phyloP scores from a whole-genome alignment of 2,329 filamentous ascomycete species.

The Xylariaceae sp. region DNA sequence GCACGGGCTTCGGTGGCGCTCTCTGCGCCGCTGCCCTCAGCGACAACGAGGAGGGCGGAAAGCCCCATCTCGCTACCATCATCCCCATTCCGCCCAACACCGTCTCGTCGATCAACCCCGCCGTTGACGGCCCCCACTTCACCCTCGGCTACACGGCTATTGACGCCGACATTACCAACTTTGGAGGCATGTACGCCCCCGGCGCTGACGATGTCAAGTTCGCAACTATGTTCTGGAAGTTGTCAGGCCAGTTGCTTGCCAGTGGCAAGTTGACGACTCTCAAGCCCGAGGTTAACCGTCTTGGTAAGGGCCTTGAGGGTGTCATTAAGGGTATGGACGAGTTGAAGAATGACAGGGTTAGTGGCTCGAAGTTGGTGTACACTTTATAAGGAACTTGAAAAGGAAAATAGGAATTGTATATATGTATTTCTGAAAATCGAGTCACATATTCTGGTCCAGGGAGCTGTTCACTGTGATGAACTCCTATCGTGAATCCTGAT shows the following conservation, averaged over 20 bases:
- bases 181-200: constrained; percentile 32
- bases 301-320: constrained; percentile 32
- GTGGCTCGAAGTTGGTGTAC: constrained; percentile 43
- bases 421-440: not conserved
- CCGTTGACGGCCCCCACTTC: constrained; percentile 25
- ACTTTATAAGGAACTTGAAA: constrained; percentile 28
- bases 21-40: constrained; percentile 16
- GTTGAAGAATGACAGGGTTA: constrained; percentile 33
- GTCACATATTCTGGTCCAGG: not conserved
- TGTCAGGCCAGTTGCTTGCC: constrained; percentile 33
- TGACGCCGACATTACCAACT: constrained; percentile 33
- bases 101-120: constrained; percentile 30
- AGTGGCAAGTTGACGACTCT: constrained; percentile 36
- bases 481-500: too few relatives aligned
- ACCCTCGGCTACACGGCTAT: constrained; percentile 40
- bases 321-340: constrained; percentile 35
- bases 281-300: constrained; percentile 30
- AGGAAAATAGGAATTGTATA: not conserved
- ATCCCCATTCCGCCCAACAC: constrained; percentile 12
- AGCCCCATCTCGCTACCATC: constrained; percentile 12
- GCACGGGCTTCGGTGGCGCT: constrained; percentile 24
- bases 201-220: constrained; percentile 19
- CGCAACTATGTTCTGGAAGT: constrained; percentile 34
- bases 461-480: too few relatives aligned
- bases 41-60: constrained; percentile 10